These are phyloP conservation scores for Jamesozyma spencerorum DNA, from an alignment of 805 yeast genomes.

Conservation along the genomic window DNA sequence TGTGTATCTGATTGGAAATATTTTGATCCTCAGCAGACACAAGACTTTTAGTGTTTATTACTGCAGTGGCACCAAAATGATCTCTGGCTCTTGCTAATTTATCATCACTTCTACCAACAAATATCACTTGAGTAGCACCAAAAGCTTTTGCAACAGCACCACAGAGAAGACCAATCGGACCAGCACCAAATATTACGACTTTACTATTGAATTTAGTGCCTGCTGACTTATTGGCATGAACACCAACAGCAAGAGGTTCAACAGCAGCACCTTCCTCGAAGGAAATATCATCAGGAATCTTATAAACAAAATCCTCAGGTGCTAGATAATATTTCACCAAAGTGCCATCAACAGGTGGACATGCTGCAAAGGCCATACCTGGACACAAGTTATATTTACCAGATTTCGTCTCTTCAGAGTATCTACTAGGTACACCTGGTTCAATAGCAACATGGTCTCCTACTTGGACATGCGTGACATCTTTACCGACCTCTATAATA, in stretches of 20 bases:
- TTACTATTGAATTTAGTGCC: conserved; percentile 53
- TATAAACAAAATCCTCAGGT: conserved; percentile 77
- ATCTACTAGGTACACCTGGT: conserved; percentile 81
- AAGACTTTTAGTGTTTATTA: conserved; percentile 33
- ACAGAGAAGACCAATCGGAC: conserved; percentile 74
- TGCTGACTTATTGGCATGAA: conserved; percentile 65
- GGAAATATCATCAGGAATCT: conserved; percentile 67
- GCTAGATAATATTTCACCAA: conserved; percentile 60
- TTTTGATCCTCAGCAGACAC: conserved; percentile 29
- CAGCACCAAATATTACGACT: conserved; percentile 77
- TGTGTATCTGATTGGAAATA: conserved; percentile 24
- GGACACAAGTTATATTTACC: conserved; percentile 82
- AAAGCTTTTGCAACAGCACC: conserved; percentile 66
- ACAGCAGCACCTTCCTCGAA: conserved; percentile 81
- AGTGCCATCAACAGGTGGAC: conserved; percentile 82
- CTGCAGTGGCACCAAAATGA: conserved; percentile 59
- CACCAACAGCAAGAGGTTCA: conserved; percentile 82
- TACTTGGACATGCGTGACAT: conserved; percentile 53
- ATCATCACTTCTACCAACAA: conserved; percentile 59
- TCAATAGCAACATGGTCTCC: conserved; percentile 88
- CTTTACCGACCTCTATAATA: conserved; percentile 59
- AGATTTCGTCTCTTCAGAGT: conserved; percentile 61
- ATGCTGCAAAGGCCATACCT: conserved; percentile 81
- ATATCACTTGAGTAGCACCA: conserved; percentile 63
- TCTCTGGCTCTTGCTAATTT: conserved; percentile 56